Conservation (phyloP, 2,329 filamentous ascomycete species). For the Diplocarpon mali region DNA sequence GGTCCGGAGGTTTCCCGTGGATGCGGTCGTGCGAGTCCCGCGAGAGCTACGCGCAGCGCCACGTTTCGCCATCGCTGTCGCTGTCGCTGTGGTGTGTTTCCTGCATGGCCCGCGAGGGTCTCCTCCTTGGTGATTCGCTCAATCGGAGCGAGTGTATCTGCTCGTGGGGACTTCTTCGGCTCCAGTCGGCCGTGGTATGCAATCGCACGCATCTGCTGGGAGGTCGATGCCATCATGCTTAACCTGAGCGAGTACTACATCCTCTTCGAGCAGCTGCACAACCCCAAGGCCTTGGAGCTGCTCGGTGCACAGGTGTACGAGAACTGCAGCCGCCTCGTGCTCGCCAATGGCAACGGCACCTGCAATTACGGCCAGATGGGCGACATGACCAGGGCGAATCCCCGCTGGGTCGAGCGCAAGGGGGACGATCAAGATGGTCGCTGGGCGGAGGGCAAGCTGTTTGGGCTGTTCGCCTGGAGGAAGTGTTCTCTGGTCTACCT, state of each 20-base stretch:
- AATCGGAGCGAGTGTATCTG: too few relatives aligned
- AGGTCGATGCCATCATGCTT: not conserved
- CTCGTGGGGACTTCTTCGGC: too few relatives aligned
- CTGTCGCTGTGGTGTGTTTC: too few relatives aligned
- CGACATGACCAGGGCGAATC: not conserved
- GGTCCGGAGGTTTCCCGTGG: too few relatives aligned
- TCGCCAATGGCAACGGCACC: not conserved
- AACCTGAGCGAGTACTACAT: not conserved
- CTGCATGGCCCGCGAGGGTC: too few relatives aligned
- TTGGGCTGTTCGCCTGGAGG: not conserved
- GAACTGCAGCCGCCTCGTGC: not conserved
- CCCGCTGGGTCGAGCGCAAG: not conserved
- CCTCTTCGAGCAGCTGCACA: not conserved
- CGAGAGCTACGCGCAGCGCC: too few relatives aligned
- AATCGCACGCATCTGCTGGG: not conserved
- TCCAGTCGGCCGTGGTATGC: too few relatives aligned
- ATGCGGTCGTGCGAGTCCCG: too few relatives aligned
- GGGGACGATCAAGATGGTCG: not conserved
- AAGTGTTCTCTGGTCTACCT: not conserved
- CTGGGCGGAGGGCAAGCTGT: not conserved
- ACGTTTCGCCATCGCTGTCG: too few relatives aligned
- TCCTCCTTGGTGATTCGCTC: too few relatives aligned
- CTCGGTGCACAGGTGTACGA: not conserved
- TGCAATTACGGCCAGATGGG: not conserved
- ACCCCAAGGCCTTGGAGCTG: not conserved